A percentile compares a stretch with the other conserved stretches of the same genome.
Conservation (phyloP, 2,329 filamentous ascomycete genomes). For the Xylariaceae sp. region DNA sequence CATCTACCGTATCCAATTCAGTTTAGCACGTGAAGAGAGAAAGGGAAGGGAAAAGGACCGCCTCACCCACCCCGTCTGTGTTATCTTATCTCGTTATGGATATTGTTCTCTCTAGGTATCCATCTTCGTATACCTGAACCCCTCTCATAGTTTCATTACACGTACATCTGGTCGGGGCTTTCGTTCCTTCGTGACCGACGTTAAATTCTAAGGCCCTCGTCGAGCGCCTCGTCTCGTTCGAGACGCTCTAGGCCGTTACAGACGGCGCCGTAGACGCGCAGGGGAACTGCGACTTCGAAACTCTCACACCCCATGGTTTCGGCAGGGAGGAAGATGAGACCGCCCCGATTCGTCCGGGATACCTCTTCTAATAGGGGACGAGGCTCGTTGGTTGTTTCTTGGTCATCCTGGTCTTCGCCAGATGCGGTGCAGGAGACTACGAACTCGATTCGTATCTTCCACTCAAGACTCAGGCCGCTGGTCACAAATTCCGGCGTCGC, state of each 20-base stretch:
- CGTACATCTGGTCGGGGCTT: not conserved
- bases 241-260: slow-evolving; percentile 52
- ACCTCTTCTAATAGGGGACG: slow-evolving; percentile 70
- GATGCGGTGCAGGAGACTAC: slow-evolving; percentile 59
- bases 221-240: slow-evolving; percentile 50
- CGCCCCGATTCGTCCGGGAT: slow-evolving; percentile 71
- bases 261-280: slow-evolving; percentile 70
- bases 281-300: slow-evolving; percentile 81
- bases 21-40: not conserved
- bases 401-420: slow-evolving; percentile 4
- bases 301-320: slow-evolving; percentile 79
- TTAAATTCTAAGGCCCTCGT: slow-evolving; percentile 36
- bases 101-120: slow-evolving; percentile 3
- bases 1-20: not conserved
- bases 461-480: slow-evolving; percentile 78
- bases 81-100: slow-evolving; percentile 6
- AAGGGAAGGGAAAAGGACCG: not conserved
- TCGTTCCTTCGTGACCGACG: not conserved
- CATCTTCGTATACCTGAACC: slow-evolving; percentile 6
- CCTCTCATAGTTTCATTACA: not conserved
- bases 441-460: slow-evolving; percentile 89
- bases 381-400: slow-evolving; percentile 27
- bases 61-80: not conserved
- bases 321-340: slow-evolving; percentile 66
- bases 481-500: slow-evolving; percentile 92